Evolutionary conservation across 495 filamentous ascomycete species (phyloP).

Genomic region (Hypomontagnella monticulosa): DNA sequence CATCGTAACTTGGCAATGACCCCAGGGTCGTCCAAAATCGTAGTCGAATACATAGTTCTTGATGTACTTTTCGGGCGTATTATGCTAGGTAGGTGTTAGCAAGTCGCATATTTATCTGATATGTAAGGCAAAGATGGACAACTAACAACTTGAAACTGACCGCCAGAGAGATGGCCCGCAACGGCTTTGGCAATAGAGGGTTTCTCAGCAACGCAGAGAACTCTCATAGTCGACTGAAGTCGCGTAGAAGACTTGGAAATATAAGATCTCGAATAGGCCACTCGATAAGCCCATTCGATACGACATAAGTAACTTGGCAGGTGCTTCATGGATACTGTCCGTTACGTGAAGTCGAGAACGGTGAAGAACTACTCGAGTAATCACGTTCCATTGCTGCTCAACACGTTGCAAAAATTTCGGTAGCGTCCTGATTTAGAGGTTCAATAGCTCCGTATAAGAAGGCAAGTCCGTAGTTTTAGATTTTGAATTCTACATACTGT

Average conservation of each 20-base stretch:
- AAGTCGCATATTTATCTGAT: background rate
- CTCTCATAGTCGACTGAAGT: slow-evolving; percentile 56
- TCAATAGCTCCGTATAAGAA: background rate
- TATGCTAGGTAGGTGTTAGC: slow-evolving; percentile 47
- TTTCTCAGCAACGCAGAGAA: slow-evolving; percentile 97
- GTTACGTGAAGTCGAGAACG: slow-evolving; percentile 4
- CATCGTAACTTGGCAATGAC: slow-evolving; percentile 85
- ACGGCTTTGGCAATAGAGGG: slow-evolving; percentile 96
- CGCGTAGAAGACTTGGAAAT: slow-evolving; percentile 12
- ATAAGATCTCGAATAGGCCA: slow-evolving; percentile 1
- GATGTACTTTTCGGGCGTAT: slow-evolving; percentile 75
- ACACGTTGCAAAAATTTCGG: background rate
- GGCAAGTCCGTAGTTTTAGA: background rate
- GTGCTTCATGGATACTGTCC: slow-evolving; percentile 20
- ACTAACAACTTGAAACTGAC: slow-evolving; percentile 74
- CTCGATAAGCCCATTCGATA: slow-evolving; percentile 12
- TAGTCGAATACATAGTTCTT: slow-evolving; percentile 96
- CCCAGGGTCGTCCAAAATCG: slow-evolving; percentile 84
- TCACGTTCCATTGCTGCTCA: too few species aligned
- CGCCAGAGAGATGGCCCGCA: slow-evolving; percentile 84
- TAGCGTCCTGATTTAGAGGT: background rate
- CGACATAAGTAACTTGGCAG: slow-evolving; percentile 18
- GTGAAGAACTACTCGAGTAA: background rate
- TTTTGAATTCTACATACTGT: background rate
- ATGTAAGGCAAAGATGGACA: background rate